Evolutionary conservation across 1,284 basidiomycete species (phyloP).

Genomic region (Melampsora americana): DNA sequence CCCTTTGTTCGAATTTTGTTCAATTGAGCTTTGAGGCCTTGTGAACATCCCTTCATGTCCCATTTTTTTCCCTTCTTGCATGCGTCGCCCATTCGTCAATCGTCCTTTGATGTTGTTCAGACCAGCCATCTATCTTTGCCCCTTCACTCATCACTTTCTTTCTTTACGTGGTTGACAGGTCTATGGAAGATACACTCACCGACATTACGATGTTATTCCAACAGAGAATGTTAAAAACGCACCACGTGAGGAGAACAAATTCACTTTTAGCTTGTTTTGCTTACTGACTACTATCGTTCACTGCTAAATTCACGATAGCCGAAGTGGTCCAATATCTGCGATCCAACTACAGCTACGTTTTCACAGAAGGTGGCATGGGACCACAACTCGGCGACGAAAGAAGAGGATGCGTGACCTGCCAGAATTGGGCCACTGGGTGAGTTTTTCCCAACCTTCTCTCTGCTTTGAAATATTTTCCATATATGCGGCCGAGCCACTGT

Average conservation of each 20-base stretch:
- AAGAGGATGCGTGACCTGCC: conserved; percentile 41
- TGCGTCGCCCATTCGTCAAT: background rate
- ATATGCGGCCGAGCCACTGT: background rate
- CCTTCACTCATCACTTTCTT: too few relatives aligned
- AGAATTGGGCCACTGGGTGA: conserved; percentile 44
- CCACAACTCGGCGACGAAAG: conserved; percentile 41
- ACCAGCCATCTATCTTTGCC: too few relatives aligned
- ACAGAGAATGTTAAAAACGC: conserved; percentile 43
- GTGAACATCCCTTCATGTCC: background rate
- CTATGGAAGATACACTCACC: conserved; percentile 42
- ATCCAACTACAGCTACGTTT: conserved; percentile 41
- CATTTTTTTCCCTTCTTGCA: background rate
- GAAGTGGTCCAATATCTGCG: conserved; percentile 42
- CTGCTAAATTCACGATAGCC: conserved; percentile 13
- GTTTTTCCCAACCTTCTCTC: background rate
- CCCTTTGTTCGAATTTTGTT: too few relatives aligned
- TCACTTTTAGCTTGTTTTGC: background rate
- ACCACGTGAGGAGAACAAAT: conserved; percentile 24
- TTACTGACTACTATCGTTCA: too few relatives aligned
- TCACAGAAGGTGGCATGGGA: conserved; percentile 41
- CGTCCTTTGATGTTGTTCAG: background rate
- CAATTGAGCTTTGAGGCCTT: too few relatives aligned
- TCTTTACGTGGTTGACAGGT: conserved; percentile 5
- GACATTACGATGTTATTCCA: conserved; percentile 42
- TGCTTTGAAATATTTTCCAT: background rate